Percentiles rank a stretch among this genome's conserved stretches.
These are phyloP conservation scores for Cyberlindnera nakhonratchasimensis DNA, from an alignment of 805 yeast species.

Conservation along the genomic window DNA sequence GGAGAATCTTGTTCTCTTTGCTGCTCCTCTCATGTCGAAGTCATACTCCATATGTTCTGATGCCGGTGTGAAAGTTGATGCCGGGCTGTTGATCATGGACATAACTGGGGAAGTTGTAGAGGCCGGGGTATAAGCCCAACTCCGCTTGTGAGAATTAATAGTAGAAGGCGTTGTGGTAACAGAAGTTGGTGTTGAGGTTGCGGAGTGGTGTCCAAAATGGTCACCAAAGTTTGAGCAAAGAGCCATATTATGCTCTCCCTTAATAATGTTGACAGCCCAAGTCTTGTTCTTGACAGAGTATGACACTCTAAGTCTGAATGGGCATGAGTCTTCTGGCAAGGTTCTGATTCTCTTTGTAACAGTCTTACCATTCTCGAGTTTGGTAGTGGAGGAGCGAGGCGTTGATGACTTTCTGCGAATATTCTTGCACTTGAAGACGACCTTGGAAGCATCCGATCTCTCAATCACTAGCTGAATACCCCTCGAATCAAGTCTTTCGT, in stretches of 20 bases:
- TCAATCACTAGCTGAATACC: constrained; percentile 31
- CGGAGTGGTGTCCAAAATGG: constrained; percentile 18
- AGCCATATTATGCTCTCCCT: constrained; percentile 23
- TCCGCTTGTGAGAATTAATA: constrained; percentile 19
- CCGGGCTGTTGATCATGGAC: constrained; percentile 4
- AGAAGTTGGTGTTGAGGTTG: too few relatives aligned
- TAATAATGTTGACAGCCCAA: constrained; percentile 27
- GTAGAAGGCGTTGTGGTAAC: constrained; percentile 18
- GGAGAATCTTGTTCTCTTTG: constrained; percentile 8
- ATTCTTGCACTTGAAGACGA: constrained; percentile 33
- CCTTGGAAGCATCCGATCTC: constrained; percentile 31
- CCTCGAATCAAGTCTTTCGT: constrained; percentile 18
- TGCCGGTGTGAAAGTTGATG: constrained; percentile 7
- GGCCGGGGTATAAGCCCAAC: constrained; percentile 12
- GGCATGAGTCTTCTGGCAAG: constrained; percentile 27
- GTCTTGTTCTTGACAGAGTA: constrained; percentile 26
- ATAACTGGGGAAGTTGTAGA: constrained; percentile 15
- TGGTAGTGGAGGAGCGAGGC: constrained; percentile 15
- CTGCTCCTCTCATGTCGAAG: constrained; percentile 14
- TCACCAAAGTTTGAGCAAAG: constrained; percentile 26
- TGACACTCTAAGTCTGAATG: constrained; percentile 30
- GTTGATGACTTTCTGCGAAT: constrained; percentile 25
- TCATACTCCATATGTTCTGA: constrained; percentile 14
- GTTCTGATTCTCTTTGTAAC: constrained; percentile 22
- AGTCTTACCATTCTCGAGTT: constrained; percentile 10